These are phyloP conservation scores for Pseudoneurospora amorphoporcata DNA, from an alignment of 495 filamentous ascomycete species.

Conservation along the genomic window DNA sequence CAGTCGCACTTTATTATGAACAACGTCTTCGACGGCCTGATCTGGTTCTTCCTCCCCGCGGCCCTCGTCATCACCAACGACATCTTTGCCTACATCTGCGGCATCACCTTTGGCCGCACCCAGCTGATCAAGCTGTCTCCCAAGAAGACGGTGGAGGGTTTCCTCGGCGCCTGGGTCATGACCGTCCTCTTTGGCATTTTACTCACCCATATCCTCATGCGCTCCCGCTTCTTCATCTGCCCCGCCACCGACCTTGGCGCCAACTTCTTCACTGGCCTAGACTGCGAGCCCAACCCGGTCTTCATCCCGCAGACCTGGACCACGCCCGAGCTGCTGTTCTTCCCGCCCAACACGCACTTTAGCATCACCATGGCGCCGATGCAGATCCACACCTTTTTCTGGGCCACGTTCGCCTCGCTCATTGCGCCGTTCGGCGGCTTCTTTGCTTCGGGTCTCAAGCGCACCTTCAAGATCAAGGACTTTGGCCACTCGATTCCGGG, in stretches of 20 bases:
- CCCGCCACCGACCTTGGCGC: conserved; percentile 93
- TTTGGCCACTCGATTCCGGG: conserved; percentile 97
- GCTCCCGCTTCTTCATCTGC: conserved; percentile 96
- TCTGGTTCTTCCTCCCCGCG: conserved; percentile 98
- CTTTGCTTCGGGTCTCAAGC: conserved; percentile 95
- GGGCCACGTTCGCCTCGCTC: conserved; percentile 89
- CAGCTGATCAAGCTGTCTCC: conserved; percentile 97
- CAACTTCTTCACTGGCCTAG: conserved; percentile 80
- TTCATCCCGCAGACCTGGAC: conserved; percentile 73
- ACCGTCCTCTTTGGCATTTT: conserved; percentile 76
- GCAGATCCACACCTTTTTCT: conserved; percentile 86
- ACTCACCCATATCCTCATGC: conserved; percentile 80
- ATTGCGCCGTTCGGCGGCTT: conserved; percentile 98
- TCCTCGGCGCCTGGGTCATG: conserved; percentile 93
- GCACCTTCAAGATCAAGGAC: conserved; percentile 99
- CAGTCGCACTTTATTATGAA: conserved; percentile 99
- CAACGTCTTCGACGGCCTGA: conserved; percentile 98
- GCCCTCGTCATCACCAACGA: conserved; percentile 96
- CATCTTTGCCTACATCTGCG: conserved; percentile 96
- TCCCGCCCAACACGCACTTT: conserved; percentile 41
- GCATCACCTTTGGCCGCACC: conserved; percentile 92
- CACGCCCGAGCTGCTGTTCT: conserved; percentile 58
- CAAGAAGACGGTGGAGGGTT: conserved; percentile 99
- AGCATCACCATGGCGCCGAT: conserved; percentile 69
- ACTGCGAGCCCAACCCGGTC: conserved; percentile 87